phyloP scores from a whole-genome alignment of 2,329 filamentous ascomycete genomes.

The Thielaviopsis musarum region DNA sequence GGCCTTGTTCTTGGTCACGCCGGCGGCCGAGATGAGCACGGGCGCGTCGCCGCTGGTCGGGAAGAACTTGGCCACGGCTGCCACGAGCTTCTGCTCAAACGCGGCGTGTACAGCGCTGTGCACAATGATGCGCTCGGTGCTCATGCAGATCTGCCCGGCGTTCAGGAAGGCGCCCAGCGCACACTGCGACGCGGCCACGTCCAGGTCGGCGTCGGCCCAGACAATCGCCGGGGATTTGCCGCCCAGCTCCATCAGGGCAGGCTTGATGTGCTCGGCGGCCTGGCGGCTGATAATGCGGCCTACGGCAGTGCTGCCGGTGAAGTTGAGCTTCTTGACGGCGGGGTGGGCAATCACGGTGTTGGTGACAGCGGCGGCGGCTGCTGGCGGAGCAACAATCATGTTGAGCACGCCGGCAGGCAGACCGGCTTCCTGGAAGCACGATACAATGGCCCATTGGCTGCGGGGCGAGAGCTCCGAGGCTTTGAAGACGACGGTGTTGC shows the following conservation, averaged over 20 bases:
- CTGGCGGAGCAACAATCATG: constrained; percentile 47
- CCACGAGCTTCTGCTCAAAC: constrained; percentile 30
- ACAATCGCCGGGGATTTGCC: constrained; percentile 70
- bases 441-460: constrained; percentile 43
- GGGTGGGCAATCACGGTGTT: constrained; percentile 49
- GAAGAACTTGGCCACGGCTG: constrained; percentile 25
- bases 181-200: constrained; percentile 51
- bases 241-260: constrained; percentile 63
- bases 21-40: constrained; percentile 51
- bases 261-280: constrained; percentile 62
- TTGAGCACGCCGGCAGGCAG: constrained; percentile 62
- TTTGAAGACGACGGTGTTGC: constrained; percentile 64
- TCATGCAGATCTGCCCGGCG: constrained; percentile 73
- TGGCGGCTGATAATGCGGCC: constrained; percentile 55
- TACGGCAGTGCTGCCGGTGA: constrained; percentile 62
- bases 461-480: constrained; percentile 51
- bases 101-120: constrained; percentile 28
- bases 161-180: constrained; percentile 56
- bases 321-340: constrained; percentile 64
- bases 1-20: constrained; percentile 46
- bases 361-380: constrained; percentile 51
- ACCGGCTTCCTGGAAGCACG: constrained; percentile 54
- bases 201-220: constrained; percentile 62
- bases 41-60: constrained; percentile 44
- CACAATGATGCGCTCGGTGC: constrained; percentile 55